Evolutionary conservation across 2,329 filamentous ascomycete species (phyloP), one percentile per base, ranked within the genome.

Genomic region (Cadophora malorum): DNA sequence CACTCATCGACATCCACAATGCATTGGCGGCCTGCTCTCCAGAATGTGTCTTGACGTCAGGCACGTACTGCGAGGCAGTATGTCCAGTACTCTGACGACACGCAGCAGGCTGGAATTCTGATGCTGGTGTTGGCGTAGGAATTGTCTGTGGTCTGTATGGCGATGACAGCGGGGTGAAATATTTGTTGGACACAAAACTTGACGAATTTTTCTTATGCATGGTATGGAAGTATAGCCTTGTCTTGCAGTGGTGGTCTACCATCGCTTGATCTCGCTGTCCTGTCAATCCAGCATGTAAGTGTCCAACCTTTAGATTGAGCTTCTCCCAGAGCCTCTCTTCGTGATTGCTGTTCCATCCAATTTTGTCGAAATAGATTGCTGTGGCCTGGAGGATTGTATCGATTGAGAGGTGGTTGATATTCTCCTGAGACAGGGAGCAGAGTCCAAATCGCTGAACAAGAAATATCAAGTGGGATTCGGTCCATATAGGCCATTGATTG

Each of bases 271-370:
- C 33, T 41, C 6, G 21, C 55, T 41, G 9, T 25, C 33, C 33
- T 5, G n/a, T 59, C 8, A 59, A n/a, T 7, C 16, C 7, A 41
- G 55, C 33, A 41, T 59, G 55, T 4, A 41, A 21, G 21, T 59
- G 41, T 12, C 33, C 55, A 7, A 59, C 41, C 21, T 41, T 64
- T 31, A 25, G 16, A 7, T 55, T 38, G 8, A 41, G 9, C 14
- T 55, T 64, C 49, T 64, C 23, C 50, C 62, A 64, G 14, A 64
- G 23, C 31, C 41, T 55, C 0, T 64, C 31, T 9, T 25, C 31
- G n/a, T 55, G 49, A 9, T n/a, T 56, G 10, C 8, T 31, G 0
- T 47, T 21, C 62, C 50, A 56, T 21, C 62, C 62, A 19, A 2
- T n/a, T 21, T 25, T 35, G 19, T 64, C 41, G 35, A 64, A 16